Percentiles rank a stretch among this genome's conserved stretches.
These are phyloP conservation scores for Bullera alba DNA, from an alignment of 768 basidiomycete genomes.

Conservation along the genomic window DNA sequence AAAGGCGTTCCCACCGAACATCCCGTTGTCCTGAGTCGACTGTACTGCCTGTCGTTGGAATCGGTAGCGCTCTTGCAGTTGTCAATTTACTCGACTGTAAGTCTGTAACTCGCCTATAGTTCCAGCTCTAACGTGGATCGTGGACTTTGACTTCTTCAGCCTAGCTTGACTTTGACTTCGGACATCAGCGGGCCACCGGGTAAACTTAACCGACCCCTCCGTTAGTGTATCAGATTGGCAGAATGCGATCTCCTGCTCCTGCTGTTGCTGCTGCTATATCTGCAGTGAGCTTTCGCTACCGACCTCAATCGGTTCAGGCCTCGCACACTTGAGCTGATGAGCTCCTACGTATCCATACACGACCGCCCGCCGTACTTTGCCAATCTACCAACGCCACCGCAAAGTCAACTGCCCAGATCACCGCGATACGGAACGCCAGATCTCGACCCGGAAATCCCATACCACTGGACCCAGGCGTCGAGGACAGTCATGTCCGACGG, in stretches of 20 bases:
- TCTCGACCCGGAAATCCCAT: constrained; percentile 14
- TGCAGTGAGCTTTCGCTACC: no score
- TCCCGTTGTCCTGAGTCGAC: constrained; percentile 1
- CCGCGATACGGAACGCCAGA: constrained; percentile 38
- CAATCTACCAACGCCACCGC: constrained; percentile 10
- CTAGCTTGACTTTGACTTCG: no score
- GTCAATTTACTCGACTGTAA: no score
- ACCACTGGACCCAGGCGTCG: constrained; percentile 8
- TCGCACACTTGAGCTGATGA: not conserved
- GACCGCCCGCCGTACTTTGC: constrained; percentile 26
- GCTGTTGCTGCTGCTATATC: not conserved
- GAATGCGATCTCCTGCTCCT: no score
- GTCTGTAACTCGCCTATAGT: no score
- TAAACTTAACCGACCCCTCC: no score
- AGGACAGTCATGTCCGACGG: constrained; percentile 12
- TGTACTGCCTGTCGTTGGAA: not conserved
- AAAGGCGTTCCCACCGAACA: constrained; percentile 25
- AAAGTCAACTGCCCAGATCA: constrained; percentile 3
- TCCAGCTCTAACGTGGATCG: no score
- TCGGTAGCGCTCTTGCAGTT: no score
- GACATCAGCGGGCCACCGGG: no score
- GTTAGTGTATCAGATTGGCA: no score
- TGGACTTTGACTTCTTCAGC: no score
- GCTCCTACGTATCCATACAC: constrained; percentile 22
- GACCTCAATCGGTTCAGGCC: no score